These are phyloP conservation scores for Colletotrichum musicola DNA, from an alignment of 2,329 filamentous ascomycete species.

Conservation along the genomic window DNA sequence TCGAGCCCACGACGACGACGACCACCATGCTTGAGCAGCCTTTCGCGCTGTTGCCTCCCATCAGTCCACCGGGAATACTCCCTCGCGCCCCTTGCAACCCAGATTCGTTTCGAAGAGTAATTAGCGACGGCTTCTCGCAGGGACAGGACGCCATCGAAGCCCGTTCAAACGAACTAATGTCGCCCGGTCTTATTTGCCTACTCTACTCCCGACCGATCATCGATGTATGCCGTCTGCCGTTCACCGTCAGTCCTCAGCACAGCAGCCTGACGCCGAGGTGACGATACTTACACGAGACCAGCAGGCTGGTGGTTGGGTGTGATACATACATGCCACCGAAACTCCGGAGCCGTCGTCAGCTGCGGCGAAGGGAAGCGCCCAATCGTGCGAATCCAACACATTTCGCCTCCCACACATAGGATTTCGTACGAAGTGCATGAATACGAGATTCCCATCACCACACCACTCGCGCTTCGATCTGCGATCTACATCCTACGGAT, in stretches of 20 bases:
- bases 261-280: background rate
- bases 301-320: background rate
- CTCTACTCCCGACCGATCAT: constrained; percentile 25
- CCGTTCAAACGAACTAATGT: constrained; percentile 3
- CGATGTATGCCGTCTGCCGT: constrained; percentile 18
- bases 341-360: background rate
- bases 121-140: constrained; percentile 20
- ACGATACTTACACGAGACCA: constrained; percentile 14
- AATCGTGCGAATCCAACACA: constrained; percentile 3
- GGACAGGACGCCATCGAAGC: constrained; percentile 7
- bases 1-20: background rate
- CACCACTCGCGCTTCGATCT: constrained; percentile 19
- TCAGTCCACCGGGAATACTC: constrained; percentile 16
- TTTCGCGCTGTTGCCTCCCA: background rate
- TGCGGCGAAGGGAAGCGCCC: constrained; percentile 1
- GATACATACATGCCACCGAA: background rate
- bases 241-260: background rate
- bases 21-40: background rate
- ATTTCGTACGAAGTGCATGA: constrained; percentile 34
- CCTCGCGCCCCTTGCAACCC: constrained; percentile 20
- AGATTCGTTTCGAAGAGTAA: constrained; percentile 17
- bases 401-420: constrained; percentile 18
- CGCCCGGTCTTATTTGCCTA: background rate
- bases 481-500: constrained; percentile 23
- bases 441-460: constrained; percentile 34